These are phyloP conservation scores for Cryphonectria nitschkei DNA, from an alignment of 2,329 filamentous ascomycete genomes.

Conservation along the genomic window DNA sequence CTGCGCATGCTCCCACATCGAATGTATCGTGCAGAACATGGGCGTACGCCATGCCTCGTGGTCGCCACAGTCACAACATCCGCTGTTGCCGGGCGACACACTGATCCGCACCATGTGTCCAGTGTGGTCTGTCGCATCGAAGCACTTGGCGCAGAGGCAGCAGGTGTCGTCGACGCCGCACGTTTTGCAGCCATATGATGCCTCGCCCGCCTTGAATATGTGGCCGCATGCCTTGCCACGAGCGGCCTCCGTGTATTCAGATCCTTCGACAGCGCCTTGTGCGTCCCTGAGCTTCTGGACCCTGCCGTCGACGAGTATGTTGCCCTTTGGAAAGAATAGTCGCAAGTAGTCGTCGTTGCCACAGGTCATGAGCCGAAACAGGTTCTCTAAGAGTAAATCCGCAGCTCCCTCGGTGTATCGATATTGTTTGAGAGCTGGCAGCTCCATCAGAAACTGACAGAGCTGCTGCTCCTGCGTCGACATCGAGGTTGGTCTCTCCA, in stretches of 20 bases:
- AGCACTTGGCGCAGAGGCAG: conserved; percentile 91
- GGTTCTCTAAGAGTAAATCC: conserved; percentile 72
- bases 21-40: conserved; percentile 92
- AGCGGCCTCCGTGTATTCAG: conserved; percentile 91
- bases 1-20: conserved; percentile 56
- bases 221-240: conserved; percentile 94
- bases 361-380: conserved; percentile 86
- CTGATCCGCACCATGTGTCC: conserved; percentile 90
- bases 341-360: conserved; percentile 74
- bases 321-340: conserved; percentile 81
- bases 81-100: conserved; percentile 87
- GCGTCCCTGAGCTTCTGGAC: conserved; percentile 80
- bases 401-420: conserved; percentile 75
- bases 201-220: conserved; percentile 94
- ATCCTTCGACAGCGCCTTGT: conserved; percentile 89
- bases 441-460: conserved; percentile 77
- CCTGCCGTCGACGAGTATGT: conserved; percentile 56
- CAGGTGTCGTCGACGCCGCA: conserved; percentile 95
- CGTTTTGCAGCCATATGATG: conserved; percentile 91
- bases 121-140: conserved; percentile 92
- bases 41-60: conserved; percentile 90
- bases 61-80: conserved; percentile 97
- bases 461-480: conserved; percentile 79
- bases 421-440: conserved; percentile 74
- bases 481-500: conserved; percentile 53